A percentile compares a stretch with the other conserved stretches of the same genome.
Evolutionary conservation across 116 monocot species (phyloP).

Genomic region (Iris pallida): DNA sequence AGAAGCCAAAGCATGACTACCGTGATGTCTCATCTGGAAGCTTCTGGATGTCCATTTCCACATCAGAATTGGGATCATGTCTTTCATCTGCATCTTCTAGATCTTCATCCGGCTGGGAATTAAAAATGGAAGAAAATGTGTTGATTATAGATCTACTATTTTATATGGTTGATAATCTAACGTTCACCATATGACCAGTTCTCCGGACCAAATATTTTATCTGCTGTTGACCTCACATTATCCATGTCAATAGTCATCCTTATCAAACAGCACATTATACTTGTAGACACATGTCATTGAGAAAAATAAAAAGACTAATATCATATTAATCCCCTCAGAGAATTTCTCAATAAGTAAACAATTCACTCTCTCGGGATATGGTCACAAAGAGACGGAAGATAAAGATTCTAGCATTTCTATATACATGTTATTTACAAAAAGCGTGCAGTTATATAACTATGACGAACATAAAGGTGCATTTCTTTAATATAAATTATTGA

Average conservation of each 20-base stretch:
- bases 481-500: too few species aligned
- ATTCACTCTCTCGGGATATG: too few species aligned
- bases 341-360: too few species aligned
- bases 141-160: background rate
- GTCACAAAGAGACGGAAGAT: too few species aligned
- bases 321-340: too few species aligned
- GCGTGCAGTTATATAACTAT: too few species aligned
- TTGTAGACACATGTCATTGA: background rate
- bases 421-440: too few species aligned
- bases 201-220: background rate
- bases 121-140: background rate
- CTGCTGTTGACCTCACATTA: too few species aligned
- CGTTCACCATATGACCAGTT: background rate
- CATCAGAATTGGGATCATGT: conserved; percentile 52
- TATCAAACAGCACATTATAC: background rate
- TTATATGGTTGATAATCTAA: background rate
- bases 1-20: conserved; percentile 1
- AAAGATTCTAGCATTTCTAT: too few species aligned
- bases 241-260: background rate
- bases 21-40: conserved; percentile 27
- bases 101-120: conserved; percentile 64
- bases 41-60: conserved; percentile 38
- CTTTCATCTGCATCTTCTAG: conserved; percentile 63
- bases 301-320: background rate
- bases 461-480: too few species aligned